Conservation (phyloP, 2,329 filamentous ascomycete species). For the Pseudocercospora musae region DNA sequence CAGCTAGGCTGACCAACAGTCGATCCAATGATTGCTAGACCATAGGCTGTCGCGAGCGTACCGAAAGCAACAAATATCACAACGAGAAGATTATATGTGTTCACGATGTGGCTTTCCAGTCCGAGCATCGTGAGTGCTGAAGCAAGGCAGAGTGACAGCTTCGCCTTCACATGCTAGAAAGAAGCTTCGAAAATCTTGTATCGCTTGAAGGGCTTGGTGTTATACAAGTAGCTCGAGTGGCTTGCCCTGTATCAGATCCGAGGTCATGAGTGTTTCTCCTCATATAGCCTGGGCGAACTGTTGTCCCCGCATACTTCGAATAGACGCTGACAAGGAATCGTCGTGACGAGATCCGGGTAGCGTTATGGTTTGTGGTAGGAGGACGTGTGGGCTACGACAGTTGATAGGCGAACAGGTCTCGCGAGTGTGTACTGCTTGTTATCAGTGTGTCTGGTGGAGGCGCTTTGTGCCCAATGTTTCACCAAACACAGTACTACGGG, state of each 20-base stretch:
- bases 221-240: not conserved
- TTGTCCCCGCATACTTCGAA: not conserved
- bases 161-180: not conserved
- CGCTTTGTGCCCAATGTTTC: too few species aligned
- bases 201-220: not conserved
- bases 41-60: constrained; percentile 34
- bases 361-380: not conserved
- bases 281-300: not conserved
- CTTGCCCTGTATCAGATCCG: not conserved
- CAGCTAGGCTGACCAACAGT: constrained; percentile 47
- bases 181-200: not conserved
- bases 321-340: not conserved
- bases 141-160: not conserved
- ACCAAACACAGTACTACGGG: too few species aligned
- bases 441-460: not conserved
- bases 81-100: constrained; percentile 9
- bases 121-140: not conserved
- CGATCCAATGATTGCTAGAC: constrained; percentile 41
- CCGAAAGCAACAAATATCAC: constrained; percentile 33
- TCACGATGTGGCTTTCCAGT: not conserved
- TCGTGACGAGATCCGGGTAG: not conserved
- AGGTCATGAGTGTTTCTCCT: constrained; percentile 2
- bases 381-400: not conserved
- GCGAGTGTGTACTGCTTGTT: not conserved
- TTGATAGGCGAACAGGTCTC: not conserved